Percentiles rank a stretch among this genome's conserved stretches.
These are phyloP conservation scores for Lentinula boryana DNA, from an alignment of 768 basidiomycete genomes.

Conservation along the genomic window DNA sequence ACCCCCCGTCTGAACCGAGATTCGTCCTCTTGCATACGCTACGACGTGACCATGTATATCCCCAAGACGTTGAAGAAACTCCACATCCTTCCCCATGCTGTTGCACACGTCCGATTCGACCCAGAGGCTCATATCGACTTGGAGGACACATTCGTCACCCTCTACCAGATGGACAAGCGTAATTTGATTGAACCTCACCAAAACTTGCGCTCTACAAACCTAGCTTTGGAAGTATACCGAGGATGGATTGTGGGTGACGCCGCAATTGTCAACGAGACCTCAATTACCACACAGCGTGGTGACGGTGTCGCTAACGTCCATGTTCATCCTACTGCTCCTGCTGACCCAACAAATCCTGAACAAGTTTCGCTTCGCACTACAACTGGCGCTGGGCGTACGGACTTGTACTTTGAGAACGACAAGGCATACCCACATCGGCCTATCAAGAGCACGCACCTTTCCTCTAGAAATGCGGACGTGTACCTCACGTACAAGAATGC, in stretches of 20 bases:
- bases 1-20: conserved; percentile 24
- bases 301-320: conserved; percentile 44
- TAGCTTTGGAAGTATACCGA: conserved; percentile 39
- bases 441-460: conserved; percentile 41
- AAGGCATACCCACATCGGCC: conserved; percentile 35
- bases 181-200: conserved; percentile 44
- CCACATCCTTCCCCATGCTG: conserved; percentile 34
- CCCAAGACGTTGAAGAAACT: conserved; percentile 46
- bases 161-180: conserved; percentile 26
- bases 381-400: conserved; percentile 49
- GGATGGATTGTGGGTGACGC: conserved; percentile 62
- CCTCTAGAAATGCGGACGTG: conserved; percentile 45
- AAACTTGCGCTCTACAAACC: conserved; percentile 31
- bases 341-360: conserved; percentile 24
- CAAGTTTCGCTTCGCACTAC: conserved; percentile 36
- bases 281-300: conserved; percentile 43
- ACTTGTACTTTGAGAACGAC: conserved; percentile 39
- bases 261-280: conserved; percentile 33
- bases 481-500: conserved; percentile 51
- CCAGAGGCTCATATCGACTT: conserved; percentile 34
- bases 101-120: conserved; percentile 45
- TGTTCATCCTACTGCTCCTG: conserved; percentile 33
- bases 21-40: conserved; percentile 41
- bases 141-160: conserved; percentile 38
- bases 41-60: conserved; percentile 45